Percentiles rank a stretch among this genome's conserved stretches.
These are phyloP conservation scores for Saccharomyces kudriavzevii DNA, from an alignment of 805 yeast genomes.

Conservation along the genomic window DNA sequence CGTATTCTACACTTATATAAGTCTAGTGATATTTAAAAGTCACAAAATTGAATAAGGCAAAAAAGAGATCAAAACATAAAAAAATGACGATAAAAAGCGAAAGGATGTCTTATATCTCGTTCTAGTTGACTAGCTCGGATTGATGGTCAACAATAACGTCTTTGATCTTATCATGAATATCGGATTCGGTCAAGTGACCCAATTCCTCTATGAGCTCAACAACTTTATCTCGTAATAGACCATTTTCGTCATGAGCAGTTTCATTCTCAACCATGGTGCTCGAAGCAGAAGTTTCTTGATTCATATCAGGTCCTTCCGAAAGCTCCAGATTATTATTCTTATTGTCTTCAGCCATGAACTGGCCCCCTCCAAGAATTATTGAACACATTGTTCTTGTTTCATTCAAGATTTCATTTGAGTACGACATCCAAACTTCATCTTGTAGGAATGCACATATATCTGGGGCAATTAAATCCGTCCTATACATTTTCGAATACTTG, in stretches of 20 bases:
- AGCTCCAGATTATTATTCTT: neutral
- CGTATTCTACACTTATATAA: too few relatives aligned
- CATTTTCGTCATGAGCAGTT: neutral
- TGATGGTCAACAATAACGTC: neutral
- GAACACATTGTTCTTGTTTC: slow-evolving; percentile 29
- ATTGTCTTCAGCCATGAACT: neutral
- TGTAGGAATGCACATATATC: slow-evolving; percentile 18
- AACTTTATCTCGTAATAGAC: neutral
- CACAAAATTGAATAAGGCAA: neutral
- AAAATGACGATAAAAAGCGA: neutral
- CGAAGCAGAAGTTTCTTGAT: neutral
- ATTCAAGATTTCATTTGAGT: slow-evolving; percentile 24
- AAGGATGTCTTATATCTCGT: neutral
- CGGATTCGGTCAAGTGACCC: neutral
- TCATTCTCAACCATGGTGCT: neutral
- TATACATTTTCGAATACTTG: slow-evolving; percentile 50
- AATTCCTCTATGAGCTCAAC: neutral
- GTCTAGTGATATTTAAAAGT: neutral
- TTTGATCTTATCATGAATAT: neutral
- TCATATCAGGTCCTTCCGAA: neutral
- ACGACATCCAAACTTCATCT: slow-evolving; percentile 22
- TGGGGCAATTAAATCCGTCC: slow-evolving; percentile 26
- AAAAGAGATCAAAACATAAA: neutral
- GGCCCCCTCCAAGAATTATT: slow-evolving; percentile 27
- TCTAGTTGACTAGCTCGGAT: neutral